These are phyloP conservation scores for Boletus speciosus DNA, from an alignment of 768 basidiomycete species.

Conservation along the genomic window DNA sequence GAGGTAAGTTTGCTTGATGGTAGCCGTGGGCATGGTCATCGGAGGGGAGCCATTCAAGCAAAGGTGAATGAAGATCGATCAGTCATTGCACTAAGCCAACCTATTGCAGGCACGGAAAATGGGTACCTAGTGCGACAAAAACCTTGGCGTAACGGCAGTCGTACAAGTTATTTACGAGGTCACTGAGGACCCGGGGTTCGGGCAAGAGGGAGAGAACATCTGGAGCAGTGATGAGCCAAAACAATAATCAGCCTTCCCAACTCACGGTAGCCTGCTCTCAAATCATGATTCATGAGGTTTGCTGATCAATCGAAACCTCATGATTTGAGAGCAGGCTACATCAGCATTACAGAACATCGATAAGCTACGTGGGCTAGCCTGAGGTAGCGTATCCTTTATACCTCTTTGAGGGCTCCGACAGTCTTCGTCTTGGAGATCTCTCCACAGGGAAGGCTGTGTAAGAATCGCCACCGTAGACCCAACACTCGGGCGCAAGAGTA, in stretches of 20 bases:
- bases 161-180: conserved; percentile 82
- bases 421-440: too few relatives aligned
- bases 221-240: conserved; percentile 76
- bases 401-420: too few relatives aligned
- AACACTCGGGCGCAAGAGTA: too few relatives aligned
- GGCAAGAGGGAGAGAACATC: conserved; percentile 86
- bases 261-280: conserved; percentile 11
- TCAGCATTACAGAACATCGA: too few relatives aligned
- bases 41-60: neutral
- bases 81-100: neutral
- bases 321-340: too few relatives aligned
- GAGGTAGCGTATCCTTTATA: too few relatives aligned
- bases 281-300: too few relatives aligned
- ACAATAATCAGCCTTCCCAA: conserved; percentile 1
- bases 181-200: conserved; percentile 76
- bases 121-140: conserved; percentile 80
- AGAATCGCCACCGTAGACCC: too few relatives aligned
- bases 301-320: too few relatives aligned
- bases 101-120: neutral
- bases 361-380: too few relatives aligned
- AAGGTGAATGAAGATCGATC: conserved; percentile 3
- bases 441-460: too few relatives aligned
- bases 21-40: conserved; percentile 45
- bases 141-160: conserved; percentile 94
- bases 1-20: conserved; percentile 83